Evolutionary conservation across 257 asterid genomes (phyloP), one percentile per base, ranked within the genome.

Genomic region (Petunia secreta): DNA sequence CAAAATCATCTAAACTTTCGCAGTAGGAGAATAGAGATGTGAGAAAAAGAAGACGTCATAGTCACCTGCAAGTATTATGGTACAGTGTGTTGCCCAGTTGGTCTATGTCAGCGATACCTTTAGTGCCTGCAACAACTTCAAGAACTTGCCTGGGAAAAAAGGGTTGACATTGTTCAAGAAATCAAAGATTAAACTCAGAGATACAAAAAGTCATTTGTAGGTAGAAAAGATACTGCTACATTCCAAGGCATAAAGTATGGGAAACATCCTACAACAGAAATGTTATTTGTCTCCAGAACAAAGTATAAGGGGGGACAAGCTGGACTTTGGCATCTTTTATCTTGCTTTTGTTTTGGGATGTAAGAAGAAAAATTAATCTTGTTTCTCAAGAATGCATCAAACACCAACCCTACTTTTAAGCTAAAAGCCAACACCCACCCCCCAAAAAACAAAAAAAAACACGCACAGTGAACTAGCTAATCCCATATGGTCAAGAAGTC

Each of bases 111-210:
- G 88, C 77, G 67, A 90, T 86, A 73, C 97, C 96, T 87, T 92
- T 91, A 85, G 97, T 89, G 74, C 97, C 98, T 78, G 93, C 98
- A 48, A 95, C 94, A 81, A 92, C 99, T 86, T 95, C 99, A 71
- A 95, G 97, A 14, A 93, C 97, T 91, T 95, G 99, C 87, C 97
- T 95, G 86, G 78, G 55, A 80, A 74, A 16, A 46, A 63, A 40
- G 16, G 76, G 16, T 46, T 1, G 75, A 68, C 44, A 43, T n/a
- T 68, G n/a, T 68, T 68, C 75, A 68, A 68, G 38, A 68, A n/a
- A 68, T 68, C 75, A 68, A 25, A 68, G 75, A 16, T 68, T 37
- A 44, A 68, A 68, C 40, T 68, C n/a, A 25, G n/a, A 68, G n/a
- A 44, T 68, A 68, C 75, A 4, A 15, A 44, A 57, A 68, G 8